phyloP scores from a whole-genome alignment of 176 grass and related monocot species.

The Elaeis guineensis region DNA sequence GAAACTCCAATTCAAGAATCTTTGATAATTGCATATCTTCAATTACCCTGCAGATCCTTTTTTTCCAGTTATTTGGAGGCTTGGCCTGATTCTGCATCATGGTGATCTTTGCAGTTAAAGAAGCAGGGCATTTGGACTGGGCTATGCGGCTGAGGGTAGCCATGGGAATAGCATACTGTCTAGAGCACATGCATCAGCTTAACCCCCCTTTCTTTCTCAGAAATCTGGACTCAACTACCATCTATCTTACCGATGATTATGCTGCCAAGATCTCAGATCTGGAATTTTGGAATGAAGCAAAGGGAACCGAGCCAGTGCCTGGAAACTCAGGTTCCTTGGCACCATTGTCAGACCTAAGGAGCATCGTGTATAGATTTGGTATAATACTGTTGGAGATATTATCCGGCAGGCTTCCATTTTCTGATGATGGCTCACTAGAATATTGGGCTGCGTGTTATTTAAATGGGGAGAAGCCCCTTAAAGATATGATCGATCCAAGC shows the following conservation, averaged over 20 bases:
- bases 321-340: background rate
- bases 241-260: constrained; percentile 80
- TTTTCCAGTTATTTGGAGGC: too few species aligned
- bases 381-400: constrained; percentile 65
- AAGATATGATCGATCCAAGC: constrained; percentile 43
- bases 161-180: constrained; percentile 83
- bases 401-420: constrained; percentile 40
- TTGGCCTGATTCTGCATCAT: background rate
- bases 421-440: constrained; percentile 33
- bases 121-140: constrained; percentile 70
- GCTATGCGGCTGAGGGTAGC: constrained; percentile 58
- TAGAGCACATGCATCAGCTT: constrained; percentile 74
- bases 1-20: too few species aligned
- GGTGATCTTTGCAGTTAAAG: constrained; percentile 39
- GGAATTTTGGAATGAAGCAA: constrained; percentile 28
- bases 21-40: too few species aligned
- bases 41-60: too few species aligned
- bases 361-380: constrained; percentile 46
- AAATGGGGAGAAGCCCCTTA: constrained; percentile 26
- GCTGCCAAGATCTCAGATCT: constrained; percentile 65
- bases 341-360: constrained; percentile 17
- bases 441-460: constrained; percentile 31
- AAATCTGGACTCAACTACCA: constrained; percentile 46
- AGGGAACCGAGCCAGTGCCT: constrained; percentile 5
- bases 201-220: constrained; percentile 34